Evolutionary conservation across 345 rosid species (phyloP).

Genomic region (Zanthoxylum bungeanum): DNA sequence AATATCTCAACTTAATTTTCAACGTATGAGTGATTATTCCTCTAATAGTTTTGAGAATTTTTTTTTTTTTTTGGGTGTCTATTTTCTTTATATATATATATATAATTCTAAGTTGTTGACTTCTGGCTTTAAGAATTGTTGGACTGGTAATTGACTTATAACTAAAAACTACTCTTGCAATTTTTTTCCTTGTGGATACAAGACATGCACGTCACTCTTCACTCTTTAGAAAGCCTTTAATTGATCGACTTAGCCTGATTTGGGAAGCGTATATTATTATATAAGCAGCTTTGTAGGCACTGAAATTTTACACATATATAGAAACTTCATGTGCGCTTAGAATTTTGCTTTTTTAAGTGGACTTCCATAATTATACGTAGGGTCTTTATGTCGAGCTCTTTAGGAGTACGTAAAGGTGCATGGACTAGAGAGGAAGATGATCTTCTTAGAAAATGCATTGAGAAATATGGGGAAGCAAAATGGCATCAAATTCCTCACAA

Average conservation of each 20-base stretch:
- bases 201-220: not conserved
- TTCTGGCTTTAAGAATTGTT: not conserved
- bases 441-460: slow-evolving; percentile 38
- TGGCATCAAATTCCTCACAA: slow-evolving; percentile 45
- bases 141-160: not conserved
- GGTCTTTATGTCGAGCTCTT: slow-evolving; percentile 13
- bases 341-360: not conserved
- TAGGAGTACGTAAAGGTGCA: slow-evolving; percentile 42
- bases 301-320: too few relatives aligned
- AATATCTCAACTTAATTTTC: too few relatives aligned
- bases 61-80: too few relatives aligned
- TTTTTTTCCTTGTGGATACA: not conserved
- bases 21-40: too few relatives aligned
- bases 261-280: too few relatives aligned
- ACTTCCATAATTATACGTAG: not conserved
- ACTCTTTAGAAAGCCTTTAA: not conserved
- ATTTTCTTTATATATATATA: too few relatives aligned
- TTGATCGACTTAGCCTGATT: too few relatives aligned
- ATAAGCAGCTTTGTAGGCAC: too few relatives aligned
- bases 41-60: too few relatives aligned
- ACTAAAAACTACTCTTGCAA: not conserved
- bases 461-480: slow-evolving; percentile 40
- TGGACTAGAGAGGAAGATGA: slow-evolving; percentile 53
- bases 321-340: not conserved
- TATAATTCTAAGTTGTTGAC: too few relatives aligned